phyloP scores from a whole-genome alignment of 345 rosid genomes.

The Populus pruinosa region DNA sequence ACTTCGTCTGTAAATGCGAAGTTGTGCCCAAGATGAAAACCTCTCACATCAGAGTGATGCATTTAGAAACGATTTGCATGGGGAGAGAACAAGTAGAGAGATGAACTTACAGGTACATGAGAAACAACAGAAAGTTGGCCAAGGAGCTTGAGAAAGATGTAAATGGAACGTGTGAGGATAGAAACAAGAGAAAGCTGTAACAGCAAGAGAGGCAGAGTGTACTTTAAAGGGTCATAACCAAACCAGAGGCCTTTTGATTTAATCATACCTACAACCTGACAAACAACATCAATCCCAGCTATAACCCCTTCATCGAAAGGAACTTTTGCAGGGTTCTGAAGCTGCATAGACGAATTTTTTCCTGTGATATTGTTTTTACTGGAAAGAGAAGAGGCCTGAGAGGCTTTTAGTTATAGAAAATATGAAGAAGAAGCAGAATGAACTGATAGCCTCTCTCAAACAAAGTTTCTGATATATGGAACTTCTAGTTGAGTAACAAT shows the following conservation, averaged over 20 bases:
- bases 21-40: conserved; percentile 30
- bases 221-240: conserved; percentile 15
- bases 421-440: neutral
- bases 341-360: neutral
- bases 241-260: conserved; percentile 11
- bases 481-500: too few species aligned
- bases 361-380: neutral
- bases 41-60: neutral
- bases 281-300: conserved; percentile 3
- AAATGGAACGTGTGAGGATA: conserved; percentile 11
- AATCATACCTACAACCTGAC: neutral
- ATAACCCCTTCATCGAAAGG: neutral
- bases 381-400: neutral
- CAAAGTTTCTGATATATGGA: too few species aligned
- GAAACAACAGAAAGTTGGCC: conserved; percentile 21
- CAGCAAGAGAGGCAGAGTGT: conserved; percentile 17
- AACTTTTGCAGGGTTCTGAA: neutral
- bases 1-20: conserved; percentile 12
- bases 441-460: neutral
- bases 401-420: neutral
- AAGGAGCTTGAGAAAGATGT: conserved; percentile 15
- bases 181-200: conserved; percentile 15
- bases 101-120: conserved; percentile 16
- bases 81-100: neutral
- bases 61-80: neutral